Conservation (phyloP, 768 basidiomycete genomes). For the Inosperma sp. region DNA sequence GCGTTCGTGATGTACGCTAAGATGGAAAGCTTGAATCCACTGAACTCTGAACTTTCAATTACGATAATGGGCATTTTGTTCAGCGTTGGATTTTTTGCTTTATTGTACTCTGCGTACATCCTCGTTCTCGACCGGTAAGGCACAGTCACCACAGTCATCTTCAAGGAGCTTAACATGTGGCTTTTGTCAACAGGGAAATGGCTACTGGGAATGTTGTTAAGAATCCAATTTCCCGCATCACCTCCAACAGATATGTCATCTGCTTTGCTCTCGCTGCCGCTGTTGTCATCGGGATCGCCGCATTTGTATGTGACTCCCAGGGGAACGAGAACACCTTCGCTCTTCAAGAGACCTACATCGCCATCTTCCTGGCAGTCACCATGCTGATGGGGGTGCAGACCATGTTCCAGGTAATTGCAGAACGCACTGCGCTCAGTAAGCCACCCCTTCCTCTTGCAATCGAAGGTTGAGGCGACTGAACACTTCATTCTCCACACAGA, state of each 20-base stretch:
- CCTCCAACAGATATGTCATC: background rate
- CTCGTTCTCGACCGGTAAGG: conserved; percentile 4
- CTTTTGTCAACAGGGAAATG: too few relatives aligned
- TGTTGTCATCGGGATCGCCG: background rate
- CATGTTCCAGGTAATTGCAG: background rate
- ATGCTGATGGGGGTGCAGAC: background rate
- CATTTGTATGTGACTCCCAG: background rate
- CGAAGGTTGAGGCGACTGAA: background rate
- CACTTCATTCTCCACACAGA: background rate
- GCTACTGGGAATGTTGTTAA: background rate
- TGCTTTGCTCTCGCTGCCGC: background rate
- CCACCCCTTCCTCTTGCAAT: background rate
- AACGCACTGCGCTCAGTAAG: background rate
- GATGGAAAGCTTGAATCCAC: background rate
- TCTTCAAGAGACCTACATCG: background rate
- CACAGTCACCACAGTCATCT: background rate
- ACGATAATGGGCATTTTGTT: background rate
- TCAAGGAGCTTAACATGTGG: background rate
- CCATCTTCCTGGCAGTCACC: background rate
- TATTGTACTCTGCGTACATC: conserved; percentile 3
- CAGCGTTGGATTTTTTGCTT: conserved; percentile 1
- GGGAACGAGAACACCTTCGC: background rate
- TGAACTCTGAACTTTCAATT: background rate
- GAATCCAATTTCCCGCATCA: background rate
- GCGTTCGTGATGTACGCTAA: background rate